Percentiles rank a stretch among this genome's conserved stretches.
Evolutionary conservation across 2,329 filamentous ascomycete species (phyloP).

Genomic region (Sphaerulina vaccinii): DNA sequence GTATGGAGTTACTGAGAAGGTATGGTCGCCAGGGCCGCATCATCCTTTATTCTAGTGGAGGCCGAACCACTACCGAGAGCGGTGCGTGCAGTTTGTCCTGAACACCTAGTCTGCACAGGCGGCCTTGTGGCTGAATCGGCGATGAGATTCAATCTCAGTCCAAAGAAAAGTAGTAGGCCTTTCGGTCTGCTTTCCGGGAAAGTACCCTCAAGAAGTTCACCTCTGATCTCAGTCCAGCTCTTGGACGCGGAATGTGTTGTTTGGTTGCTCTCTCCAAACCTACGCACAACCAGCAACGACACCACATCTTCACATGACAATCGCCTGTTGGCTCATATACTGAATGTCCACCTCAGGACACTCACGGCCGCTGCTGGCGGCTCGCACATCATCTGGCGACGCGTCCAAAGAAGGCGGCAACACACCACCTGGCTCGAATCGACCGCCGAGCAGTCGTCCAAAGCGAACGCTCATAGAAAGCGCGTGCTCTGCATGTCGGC

Average conservation of each 20-base stretch:
- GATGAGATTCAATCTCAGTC: constrained; percentile 6
- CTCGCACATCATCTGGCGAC: constrained; percentile 24
- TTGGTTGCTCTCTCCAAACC: not conserved
- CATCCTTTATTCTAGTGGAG: not conserved
- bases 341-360: constrained; percentile 26
- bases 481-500: constrained; percentile 33
- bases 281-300: not conserved
- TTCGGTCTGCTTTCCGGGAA: constrained; percentile 3
- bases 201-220: constrained; percentile 1
- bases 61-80: constrained; percentile 10
- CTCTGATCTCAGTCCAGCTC: not conserved
- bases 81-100: constrained; percentile 1
- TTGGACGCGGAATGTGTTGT: not conserved
- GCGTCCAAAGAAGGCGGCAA: constrained; percentile 21
- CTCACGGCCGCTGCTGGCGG: constrained; percentile 26
- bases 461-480: constrained; percentile 33
- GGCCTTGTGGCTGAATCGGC: too few species aligned
- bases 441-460: constrained; percentile 21
- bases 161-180: not conserved
- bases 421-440: constrained; percentile 16
- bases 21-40: not conserved
- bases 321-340: constrained; percentile 8
- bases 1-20: too few species aligned
- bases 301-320: constrained; percentile 3
- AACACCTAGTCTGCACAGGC: constrained; percentile 1